Evolutionary conservation across 2,329 filamentous ascomycete species (phyloP), one percentile per base, ranked within the genome.

Genomic region (Sporothrix brasiliensis): DNA sequence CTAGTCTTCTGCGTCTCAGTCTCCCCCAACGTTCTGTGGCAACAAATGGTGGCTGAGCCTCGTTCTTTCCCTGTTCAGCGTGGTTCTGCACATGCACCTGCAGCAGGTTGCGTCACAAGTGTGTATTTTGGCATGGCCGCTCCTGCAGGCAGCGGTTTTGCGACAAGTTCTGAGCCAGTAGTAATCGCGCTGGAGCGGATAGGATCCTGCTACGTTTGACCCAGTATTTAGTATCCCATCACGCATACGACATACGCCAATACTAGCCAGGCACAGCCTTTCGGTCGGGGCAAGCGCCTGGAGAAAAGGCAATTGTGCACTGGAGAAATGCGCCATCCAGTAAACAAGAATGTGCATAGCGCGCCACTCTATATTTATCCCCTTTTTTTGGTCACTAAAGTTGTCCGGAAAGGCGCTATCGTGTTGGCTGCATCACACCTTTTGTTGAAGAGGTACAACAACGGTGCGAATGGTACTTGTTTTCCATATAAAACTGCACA

Each of bases 311-410:
- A 6, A n/a, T 53, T 44, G 14, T 16, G 41, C 41, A 44, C n/a
- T 27, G 24, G n/a, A 53, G 49, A 19, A 50, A n/a, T n/a, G 49
- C 49, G 19, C 49, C 39, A 27, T 13, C 44, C n/a, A 39, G 41
- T 7, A 41, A 52, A 53, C 63, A 67, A 49, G 27, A 52, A n/a
- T 21, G n/a, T 19, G 47, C n/a, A 44, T 21, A 24, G 44, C 34
- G 47, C 63, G 63, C 63, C 63, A 53, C 66, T 39, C 66, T 68
- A 58, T 68, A 68, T 68, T 68, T 68, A 68, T 58, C 52, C n/a
- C 66, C 34, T 41, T 52, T 47, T 24, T n/a, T 68, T 13, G 24
- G 34, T 21, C 66, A 56, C 66, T 56, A 65, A 50, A 56, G 21
- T 11, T 30, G 50, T 27, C 13, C 56, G 24, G n/a, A 61, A 61